Base-by-base conservation (phyloP, 2,329 filamentous ascomycete species). In the Dactylellina sp. region DNA sequence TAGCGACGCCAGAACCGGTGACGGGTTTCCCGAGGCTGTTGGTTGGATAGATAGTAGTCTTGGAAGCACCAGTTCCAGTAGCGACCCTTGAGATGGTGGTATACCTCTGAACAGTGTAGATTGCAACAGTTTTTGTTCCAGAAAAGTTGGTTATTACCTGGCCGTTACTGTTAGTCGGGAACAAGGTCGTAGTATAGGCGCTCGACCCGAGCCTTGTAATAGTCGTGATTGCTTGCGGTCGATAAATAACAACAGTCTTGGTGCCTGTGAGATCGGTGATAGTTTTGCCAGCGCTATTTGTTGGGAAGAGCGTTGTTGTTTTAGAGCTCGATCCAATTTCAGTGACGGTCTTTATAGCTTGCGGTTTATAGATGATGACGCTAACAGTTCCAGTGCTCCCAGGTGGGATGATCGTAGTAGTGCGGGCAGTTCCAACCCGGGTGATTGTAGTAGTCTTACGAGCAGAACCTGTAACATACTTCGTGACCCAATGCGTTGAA, bases 191-290 rank as follows among this genome's bases (percentile, higher is more conserved):
- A 12, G 7, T 47, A 18, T 22, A 57, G 18, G 37, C 53, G 2
- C n/a, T 25, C 14, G 14, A 42, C n/a, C 53, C 53, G 18, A 28
- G 11, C 7, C 53, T 22, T 7, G 53, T 44, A 7, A 57, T 11
- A 28, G 37, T 57, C 25, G 20, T 42, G 9, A 12, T n/a, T 1
- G 20, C 9, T 40, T 56, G 52, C 9, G 12, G n/a, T 28, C 14
- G 20, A n/a, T 24, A 60, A 16, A 60, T 46, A 18, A 47, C 22
- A 12, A 60, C 56, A 11, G 56, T 60, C 25, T 60, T 47, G 20
- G 56, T 60, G 7, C 56, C 56, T 1, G 56, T 35, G 40, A 60
- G n/a, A 49, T 60, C 56, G 16, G 56, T 60, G 24, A 60, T 47
- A 37, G 56, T 60, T 11, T n/a, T 12, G 11, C 56, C 56, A 2